phyloP scores from a whole-genome alignment of 345 rosid genomes.

The Streptanthus diversifolius region DNA sequence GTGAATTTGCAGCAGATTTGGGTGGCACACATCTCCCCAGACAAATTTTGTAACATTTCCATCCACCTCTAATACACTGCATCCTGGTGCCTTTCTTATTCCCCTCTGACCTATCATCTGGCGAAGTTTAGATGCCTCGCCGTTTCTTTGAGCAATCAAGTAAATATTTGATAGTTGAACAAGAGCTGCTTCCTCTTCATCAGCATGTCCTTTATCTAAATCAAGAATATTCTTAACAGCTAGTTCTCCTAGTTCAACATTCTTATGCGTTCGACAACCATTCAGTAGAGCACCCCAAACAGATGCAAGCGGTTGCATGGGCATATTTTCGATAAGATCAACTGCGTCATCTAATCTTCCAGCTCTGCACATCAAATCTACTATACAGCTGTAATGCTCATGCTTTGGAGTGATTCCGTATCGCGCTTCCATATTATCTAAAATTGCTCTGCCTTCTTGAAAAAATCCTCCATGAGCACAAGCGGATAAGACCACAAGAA shows the following conservation, averaged over 20 bases:
- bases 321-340: slow-evolving; percentile 47
- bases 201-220: slow-evolving; percentile 40
- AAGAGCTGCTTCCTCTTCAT: slow-evolving; percentile 58
- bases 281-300: slow-evolving; percentile 62
- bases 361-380: slow-evolving; percentile 58
- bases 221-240: slow-evolving; percentile 47
- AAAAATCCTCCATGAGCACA: slow-evolving; percentile 57
- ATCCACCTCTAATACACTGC: slow-evolving; percentile 56
- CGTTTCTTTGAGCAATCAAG: slow-evolving; percentile 31
- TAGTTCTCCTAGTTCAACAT: slow-evolving; percentile 53
- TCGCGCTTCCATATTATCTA: slow-evolving; percentile 41
- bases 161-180: slow-evolving; percentile 52
- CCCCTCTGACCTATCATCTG: slow-evolving; percentile 45
- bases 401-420: slow-evolving; percentile 46
- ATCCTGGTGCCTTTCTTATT: slow-evolving; percentile 50
- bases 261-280: slow-evolving; percentile 53
- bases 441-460: slow-evolving; percentile 40
- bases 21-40: slow-evolving; percentile 51
- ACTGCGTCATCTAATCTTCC: slow-evolving; percentile 50
- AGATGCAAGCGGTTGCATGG: slow-evolving; percentile 58
- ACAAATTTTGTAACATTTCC: slow-evolving; percentile 45
- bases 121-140: slow-evolving; percentile 44
- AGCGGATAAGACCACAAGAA: slow-evolving; percentile 49
- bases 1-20: slow-evolving; percentile 38
- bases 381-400: slow-evolving; percentile 61